Evolutionary conservation across 805 yeast species (phyloP).

Genomic region (Zygosaccharomyces bailii): DNA sequence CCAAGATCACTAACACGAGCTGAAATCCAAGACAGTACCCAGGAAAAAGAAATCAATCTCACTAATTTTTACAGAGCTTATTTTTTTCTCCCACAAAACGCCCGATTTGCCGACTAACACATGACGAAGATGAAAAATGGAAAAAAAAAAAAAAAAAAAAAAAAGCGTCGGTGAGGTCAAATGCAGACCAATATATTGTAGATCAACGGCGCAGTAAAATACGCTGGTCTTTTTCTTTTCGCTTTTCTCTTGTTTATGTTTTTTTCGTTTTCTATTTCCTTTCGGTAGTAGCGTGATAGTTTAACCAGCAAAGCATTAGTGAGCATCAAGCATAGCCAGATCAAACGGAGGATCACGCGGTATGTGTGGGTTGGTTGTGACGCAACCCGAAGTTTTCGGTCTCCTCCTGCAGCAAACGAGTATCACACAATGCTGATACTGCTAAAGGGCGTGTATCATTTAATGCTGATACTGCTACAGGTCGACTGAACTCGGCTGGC

Average conservation of each 20-base stretch:
- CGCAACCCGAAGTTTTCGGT: neutral
- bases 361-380: neutral
- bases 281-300: neutral
- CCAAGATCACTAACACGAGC: constrained; percentile 4
- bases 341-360: neutral
- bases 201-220: no score
- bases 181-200: no score
- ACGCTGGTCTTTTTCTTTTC: no score
- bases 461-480: no score
- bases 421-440: no score
- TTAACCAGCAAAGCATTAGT: neutral
- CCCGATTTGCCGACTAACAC: neutral
- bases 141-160: no score
- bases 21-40: neutral
- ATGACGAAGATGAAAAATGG: neutral
- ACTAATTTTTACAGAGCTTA: neutral
- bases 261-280: neutral
- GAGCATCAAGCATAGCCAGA: neutral
- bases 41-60: constrained; percentile 3
- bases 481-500: no score
- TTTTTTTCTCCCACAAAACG: neutral
- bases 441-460: no score
- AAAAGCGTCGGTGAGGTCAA: no score
- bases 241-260: no score
- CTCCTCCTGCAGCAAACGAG: neutral